Conservation (phyloP, 768 basidiomycete species). For the Austroboletus eburneus region DNA sequence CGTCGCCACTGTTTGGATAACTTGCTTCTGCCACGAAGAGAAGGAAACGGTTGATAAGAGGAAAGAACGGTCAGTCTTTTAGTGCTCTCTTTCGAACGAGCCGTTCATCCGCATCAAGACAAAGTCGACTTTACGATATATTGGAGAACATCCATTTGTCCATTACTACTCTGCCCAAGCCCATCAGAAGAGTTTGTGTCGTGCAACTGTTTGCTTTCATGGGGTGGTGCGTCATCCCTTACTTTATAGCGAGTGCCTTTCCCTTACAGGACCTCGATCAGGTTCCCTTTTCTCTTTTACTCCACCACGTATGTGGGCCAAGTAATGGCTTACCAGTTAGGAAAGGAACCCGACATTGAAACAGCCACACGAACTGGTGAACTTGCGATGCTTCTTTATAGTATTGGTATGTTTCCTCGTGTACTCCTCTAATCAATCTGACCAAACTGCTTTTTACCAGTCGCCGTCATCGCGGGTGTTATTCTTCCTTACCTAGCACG, state of each 20-base stretch:
- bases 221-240: slow-evolving; percentile 65
- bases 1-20: slow-evolving; percentile 78
- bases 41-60: slow-evolving; percentile 53
- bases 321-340: slow-evolving; percentile 80
- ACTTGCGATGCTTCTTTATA: slow-evolving; percentile 87
- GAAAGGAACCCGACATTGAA: slow-evolving; percentile 73
- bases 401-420: slow-evolving; percentile 56
- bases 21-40: slow-evolving; percentile 83
- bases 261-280: slow-evolving; percentile 23
- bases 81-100: neutral
- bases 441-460: slow-evolving; percentile 38
- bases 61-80: slow-evolving; percentile 38
- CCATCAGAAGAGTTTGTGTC: slow-evolving; percentile 84
- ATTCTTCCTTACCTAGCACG: slow-evolving; percentile 77
- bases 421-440: neutral
- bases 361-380: slow-evolving; percentile 82
- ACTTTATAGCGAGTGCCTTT: neutral
- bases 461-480: slow-evolving; percentile 80
- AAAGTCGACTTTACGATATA: slow-evolving; percentile 66
- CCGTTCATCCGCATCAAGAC: slow-evolving; percentile 9
- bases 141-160: slow-evolving; percentile 74
- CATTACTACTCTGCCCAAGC: slow-evolving; percentile 69
- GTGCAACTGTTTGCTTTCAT: slow-evolving; percentile 96
- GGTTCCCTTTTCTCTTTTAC: slow-evolving; percentile 96
- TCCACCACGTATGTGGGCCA: slow-evolving; percentile 93